Base-by-base conservation (phyloP, 805 yeast genomes). In the Metschnikowia koreensis region DNA sequence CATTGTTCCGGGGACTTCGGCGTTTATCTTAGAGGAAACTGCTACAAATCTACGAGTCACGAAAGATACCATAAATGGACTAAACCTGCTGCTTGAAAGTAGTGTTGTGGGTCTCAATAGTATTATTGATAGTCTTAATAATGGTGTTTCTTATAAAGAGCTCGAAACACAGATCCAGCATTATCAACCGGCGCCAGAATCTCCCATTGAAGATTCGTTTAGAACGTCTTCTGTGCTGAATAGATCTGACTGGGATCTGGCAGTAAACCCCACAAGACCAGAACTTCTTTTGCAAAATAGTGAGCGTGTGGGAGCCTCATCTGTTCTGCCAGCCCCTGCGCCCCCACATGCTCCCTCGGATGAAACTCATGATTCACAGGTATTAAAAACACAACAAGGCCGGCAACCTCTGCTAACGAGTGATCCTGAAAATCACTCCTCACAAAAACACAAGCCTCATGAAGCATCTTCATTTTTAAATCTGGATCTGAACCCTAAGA, bases 1-100 rank as follows among this genome's bases (percentile, higher is more conserved):
- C 33, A 55, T 64, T n/a, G 69, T 76, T 6, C 82, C 82, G 1
- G 86, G 84, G 7, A 67, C 83, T 1, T 76, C 81, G 11, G 75
- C 69, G 54, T 81, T 83, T 82, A 68, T 80, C 44, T 69, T 78
- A 34, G 65, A 65, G 46, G 82, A 80, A 58, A 50, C 58, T 40
- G 44, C 34, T 6, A 27, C 44, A 27, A 53, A 51, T 44, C 64
- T 77, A 62, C 61, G 64, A 50, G 66, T 70, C 13, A 69, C 74
- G 31, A 69, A 69, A 54, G 69, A 67, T 41, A 66, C 70, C 48
- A 73, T 78, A 56, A 57, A 63, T 10, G 62, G 66, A 22, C 69
- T 56, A 28, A 45, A 44, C 29, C 46, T 33, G 41, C 56, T 38
- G 47, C 45, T 49, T 3, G 48, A 46, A n/a, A 16, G 51, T 8